Evolutionary conservation across 2,329 filamentous ascomycete genomes (phyloP), one percentile per base, ranked within the genome.

Genomic region (Tolypocladium album): DNA sequence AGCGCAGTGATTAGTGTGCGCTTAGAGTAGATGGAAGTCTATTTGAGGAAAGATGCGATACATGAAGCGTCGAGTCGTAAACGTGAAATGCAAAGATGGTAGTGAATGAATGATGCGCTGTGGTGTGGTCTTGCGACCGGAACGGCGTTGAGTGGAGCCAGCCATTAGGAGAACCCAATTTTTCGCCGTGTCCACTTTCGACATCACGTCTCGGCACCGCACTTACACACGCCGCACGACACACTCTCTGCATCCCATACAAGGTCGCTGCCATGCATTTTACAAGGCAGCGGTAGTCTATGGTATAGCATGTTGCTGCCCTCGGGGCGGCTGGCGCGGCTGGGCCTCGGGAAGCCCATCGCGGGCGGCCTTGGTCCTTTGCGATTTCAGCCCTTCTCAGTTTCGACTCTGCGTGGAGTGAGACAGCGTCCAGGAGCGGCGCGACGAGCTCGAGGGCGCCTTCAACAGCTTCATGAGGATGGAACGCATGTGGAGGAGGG

Each of bases 271-370:
- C 31, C 31, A 36, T 53, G 50, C 31, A 22, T 53, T 36, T 4
- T 17, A 13, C 9, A 3, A n/a, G 11, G 4, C 17, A 4, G 3
- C 50, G 50, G 50, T 36, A 53, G 50, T 53, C 17, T 36, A 34
- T 53, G 27, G 27, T 53, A 53, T 53, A 53, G 50, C 6, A 59
- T 24, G 9, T 60, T 61, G 56, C 56, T 57, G 57, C 42, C 58
- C 20, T 12, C 43, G 57, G 52, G 62, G 58, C 60, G 52, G 17
- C 50, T 38, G 15, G 5, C 34, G 22, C 38, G 27, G 12, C 57
- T 27, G 20, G 40, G 27, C 24, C 55, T 53, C 6, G 43, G 39
- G 15, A 36, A 24, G n/a, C 50, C 34, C 9, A 12, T 34, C 50
- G 45, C 7, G 24, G 15, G 43, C 40, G 24, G 17, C 13, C 17